Evolutionary conservation across 257 asterid genomes (phyloP).

Genomic region (Marsdenia floribunda): DNA sequence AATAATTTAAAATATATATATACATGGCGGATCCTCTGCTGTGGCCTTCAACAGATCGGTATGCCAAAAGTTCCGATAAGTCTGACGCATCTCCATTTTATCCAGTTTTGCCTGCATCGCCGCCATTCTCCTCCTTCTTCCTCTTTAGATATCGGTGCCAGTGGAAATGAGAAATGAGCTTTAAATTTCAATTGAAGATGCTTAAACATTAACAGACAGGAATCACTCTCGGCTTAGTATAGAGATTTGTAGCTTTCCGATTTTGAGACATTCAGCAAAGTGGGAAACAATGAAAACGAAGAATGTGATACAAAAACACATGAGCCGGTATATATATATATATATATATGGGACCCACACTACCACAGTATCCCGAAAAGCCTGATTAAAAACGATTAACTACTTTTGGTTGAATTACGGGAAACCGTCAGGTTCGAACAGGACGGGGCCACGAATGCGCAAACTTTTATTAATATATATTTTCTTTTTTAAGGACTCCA

Average conservation of each 20-base stretch:
- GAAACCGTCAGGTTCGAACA: neutral
- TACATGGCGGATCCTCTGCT: conserved; percentile 28
- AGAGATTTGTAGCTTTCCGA: neutral
- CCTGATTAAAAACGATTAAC: neutral
- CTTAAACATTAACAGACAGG: neutral
- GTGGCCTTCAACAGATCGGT: conserved; percentile 29
- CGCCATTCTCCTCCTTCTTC: conserved; percentile 9
- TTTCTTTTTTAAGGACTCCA: neutral
- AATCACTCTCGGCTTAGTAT: neutral
- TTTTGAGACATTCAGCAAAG: neutral
- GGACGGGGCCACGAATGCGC: neutral
- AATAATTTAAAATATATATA: no score
- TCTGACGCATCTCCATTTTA: conserved; percentile 29
- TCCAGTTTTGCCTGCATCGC: conserved; percentile 20
- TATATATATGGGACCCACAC: neutral
- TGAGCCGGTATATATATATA: neutral
- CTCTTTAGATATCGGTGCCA: neutral
- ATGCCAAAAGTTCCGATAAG: conserved; percentile 26
- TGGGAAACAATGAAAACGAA: neutral
- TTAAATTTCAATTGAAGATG: neutral
- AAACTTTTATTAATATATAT: neutral
- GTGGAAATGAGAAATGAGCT: neutral
- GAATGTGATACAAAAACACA: neutral
- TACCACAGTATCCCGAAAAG: neutral
- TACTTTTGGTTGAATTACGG: conserved; percentile 1